Evolutionary conservation across 2,329 filamentous ascomycete species (phyloP).

Genomic region (Herpotrichia juniperi): DNA sequence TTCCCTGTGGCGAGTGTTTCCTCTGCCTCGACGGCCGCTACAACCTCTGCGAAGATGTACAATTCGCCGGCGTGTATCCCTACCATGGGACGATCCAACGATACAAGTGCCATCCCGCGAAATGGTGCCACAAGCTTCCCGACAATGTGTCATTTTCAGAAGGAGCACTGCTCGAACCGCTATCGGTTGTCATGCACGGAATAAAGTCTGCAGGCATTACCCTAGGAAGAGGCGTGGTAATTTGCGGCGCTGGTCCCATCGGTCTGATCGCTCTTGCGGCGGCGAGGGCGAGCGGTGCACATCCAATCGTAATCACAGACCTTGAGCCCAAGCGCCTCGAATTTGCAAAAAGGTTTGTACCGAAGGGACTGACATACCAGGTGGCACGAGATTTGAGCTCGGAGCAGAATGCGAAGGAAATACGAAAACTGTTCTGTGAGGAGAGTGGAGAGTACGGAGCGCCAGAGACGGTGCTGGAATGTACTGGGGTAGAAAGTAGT

Average conservation of each 20-base stretch:
- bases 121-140: constrained; percentile 31
- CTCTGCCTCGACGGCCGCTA: constrained; percentile 21
- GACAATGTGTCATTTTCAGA: constrained; percentile 17
- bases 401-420: constrained; percentile 58
- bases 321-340: constrained; percentile 76
- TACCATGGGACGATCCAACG: constrained; percentile 57
- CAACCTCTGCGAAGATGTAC: constrained; percentile 29
- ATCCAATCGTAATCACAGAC: constrained; percentile 78
- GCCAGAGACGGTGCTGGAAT: constrained; percentile 67
- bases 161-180: constrained; percentile 26
- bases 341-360: constrained; percentile 70
- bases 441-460: constrained; percentile 59
- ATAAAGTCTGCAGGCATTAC: constrained; percentile 8
- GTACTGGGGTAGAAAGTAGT: constrained; percentile 69
- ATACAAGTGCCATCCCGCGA: constrained; percentile 19
- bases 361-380: constrained; percentile 60
- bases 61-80: constrained; percentile 59
- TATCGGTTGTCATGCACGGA: constrained; percentile 24
- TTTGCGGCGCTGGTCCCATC: constrained; percentile 59
- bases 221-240: constrained; percentile 42
- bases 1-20: constrained; percentile 23
- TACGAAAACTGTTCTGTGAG: constrained; percentile 60
- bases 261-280: constrained; percentile 84
- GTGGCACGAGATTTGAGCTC: constrained; percentile 54
- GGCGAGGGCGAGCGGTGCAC: constrained; percentile 77